Base-by-base conservation (phyloP, 2,329 filamentous ascomycete genomes). In the Pyricularia pennisetigena region DNA sequence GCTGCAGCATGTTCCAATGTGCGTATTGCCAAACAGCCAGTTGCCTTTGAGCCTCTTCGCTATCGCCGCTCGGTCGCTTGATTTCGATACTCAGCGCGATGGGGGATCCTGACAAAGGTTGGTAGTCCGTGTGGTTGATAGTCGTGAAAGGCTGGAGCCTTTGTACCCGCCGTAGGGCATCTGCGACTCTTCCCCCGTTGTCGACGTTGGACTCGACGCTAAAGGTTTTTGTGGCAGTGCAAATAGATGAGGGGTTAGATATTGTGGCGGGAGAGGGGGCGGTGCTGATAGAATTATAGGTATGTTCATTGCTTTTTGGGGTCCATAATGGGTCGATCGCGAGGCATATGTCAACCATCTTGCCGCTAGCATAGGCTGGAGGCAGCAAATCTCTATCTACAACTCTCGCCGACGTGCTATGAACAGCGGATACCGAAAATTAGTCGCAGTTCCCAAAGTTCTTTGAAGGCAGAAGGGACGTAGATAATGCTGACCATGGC, bases 71-170 rank as follows among this genome's bases (percentile, higher is more conserved):
- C 61, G 26, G n/a, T 30, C 61, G 61, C 26, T 64, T 64, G 61
- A 64, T 28, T 30, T 30, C 61, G 10, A 64, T 64, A 30, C 61
- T 64, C 61, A 64, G 29, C 61, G 61, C 61, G 61, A 64, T 64
- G 26, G 61, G 61, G 26, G 14, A 64, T 30, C 30, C n/a, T 16
- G 61, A 20, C 16, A 30, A 30, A 64, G 61, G 61, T 30, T 20
- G 61, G 26, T 64, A 30, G n/a, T 64, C 61, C 14, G 61, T 64
- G 26, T 64, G 61, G 61, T 64, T 64, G n/a, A 64, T n/a, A 30
- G 61, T 30, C 35, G 16, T 41, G 35, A 16, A 41, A 41, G 35
- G 35, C 35, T 41, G 35, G 20, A 16, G 35, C 35, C 35, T 41
- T 41, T 20, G 35, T 41, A 41, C 20, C 35, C 16, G 16, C 12